Evolutionary conservation across 306 rosid species (phyloP).

Genomic region (Dalbergia oliveri): DNA sequence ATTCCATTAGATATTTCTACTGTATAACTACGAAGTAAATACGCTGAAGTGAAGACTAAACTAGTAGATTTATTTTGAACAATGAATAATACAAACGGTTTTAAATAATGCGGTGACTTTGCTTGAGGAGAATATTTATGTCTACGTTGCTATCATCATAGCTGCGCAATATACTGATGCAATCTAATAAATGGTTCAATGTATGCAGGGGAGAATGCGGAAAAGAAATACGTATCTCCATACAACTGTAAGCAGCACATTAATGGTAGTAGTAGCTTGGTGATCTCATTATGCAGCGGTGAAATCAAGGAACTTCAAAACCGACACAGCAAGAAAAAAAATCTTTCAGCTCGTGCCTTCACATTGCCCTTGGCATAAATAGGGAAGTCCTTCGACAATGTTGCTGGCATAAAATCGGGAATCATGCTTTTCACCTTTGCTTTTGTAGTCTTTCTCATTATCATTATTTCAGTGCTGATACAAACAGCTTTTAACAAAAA

Average conservation of each 20-base stretch:
- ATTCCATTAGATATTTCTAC: neutral
- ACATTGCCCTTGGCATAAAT: neutral
- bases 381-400: neutral
- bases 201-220: neutral
- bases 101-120: neutral
- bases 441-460: neutral
- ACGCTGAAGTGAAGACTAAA: neutral
- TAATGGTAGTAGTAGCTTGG: neutral
- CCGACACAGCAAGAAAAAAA: neutral
- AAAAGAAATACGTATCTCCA: neutral
- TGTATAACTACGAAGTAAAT: neutral
- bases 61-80: neutral
- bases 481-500: no score
- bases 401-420: neutral
- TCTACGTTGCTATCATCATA: neutral
- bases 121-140: neutral
- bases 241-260: neutral
- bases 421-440: neutral
- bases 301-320: neutral
- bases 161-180: neutral
- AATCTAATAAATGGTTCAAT: constrained; percentile 2
- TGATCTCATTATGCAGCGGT: neutral
- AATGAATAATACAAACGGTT: neutral
- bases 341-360: neutral
- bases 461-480: neutral